Base-by-base conservation (phyloP, 305 asterid species). In the Fraxinus greggii region DNA sequence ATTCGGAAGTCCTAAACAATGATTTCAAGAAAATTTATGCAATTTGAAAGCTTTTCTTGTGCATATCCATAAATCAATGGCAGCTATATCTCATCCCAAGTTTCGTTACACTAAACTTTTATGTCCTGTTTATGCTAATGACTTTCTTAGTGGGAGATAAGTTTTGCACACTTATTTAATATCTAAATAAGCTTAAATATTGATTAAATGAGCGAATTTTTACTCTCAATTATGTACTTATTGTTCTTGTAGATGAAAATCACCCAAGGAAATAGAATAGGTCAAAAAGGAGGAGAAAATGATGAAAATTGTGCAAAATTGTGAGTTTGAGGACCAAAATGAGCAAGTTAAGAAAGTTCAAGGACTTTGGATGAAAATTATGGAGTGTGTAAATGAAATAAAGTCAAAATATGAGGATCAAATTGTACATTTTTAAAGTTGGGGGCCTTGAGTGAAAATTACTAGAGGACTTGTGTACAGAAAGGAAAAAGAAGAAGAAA, bases 21-120 rank as follows among this genome's bases (percentile, higher is more conserved):
- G 87, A 85, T 67, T 81, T 73, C 72, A 78, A 78, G 83, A 82
- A 70, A 45, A 81, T 85, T 61, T 85, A 85, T 82, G 92, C 90
- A 35, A 82, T 89, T 82, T 89, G 78, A 84, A 42, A 70, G 74
- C 77, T 80, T 80, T 31, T 74, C 78, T 59, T 45, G 75, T 40
- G 78, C 78, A 32, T 13, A 32, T 31, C 54, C 10, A 36, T 28
- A 9, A 70, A 72, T 56, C 67, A 72, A 69, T 36, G 80, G 72
- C 59, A 84, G 76, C 76, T 38, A 61, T 61, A 7, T 59, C 9
- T n/a, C 31, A 7, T 61, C 38, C 1, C 31, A 67, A 13, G 21
- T 29, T 67, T 12, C 7, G 38, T 63, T 10, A 23, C 13, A 19
- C 70, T 23, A 23, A 26, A 63, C 33, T 24, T 63, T 63, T 7